A percentile compares a stretch with the other conserved stretches of the same genome.
These are phyloP conservation scores for Polymyxa betae DNA, from an alignment of 208 protist genomes.

Conservation along the genomic window DNA sequence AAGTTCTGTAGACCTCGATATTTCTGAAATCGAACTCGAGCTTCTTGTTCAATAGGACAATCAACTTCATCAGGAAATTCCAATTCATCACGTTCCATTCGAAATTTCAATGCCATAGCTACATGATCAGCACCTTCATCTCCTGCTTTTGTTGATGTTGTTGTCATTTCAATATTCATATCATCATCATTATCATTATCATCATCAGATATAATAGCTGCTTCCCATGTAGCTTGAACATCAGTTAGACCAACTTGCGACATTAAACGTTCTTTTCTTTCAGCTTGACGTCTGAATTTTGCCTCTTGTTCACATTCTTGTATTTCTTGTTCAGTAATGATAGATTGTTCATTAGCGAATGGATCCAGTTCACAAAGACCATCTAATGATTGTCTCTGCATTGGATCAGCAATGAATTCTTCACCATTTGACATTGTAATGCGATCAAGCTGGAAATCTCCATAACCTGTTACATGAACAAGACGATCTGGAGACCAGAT, in stretches of 20 bases:
- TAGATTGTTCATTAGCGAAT: constrained; percentile 7
- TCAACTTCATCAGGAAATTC: constrained; percentile 85
- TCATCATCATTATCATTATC: constrained; percentile 5
- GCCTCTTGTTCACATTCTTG: background rate
- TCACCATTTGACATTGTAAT: background rate
- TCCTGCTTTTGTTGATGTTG: background rate
- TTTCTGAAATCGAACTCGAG: constrained; percentile 75
- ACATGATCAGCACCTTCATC: constrained; percentile 41
- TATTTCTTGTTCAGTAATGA: constrained; percentile 46
- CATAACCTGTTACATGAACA: constrained; percentile 35
- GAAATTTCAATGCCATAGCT: constrained; percentile 34
- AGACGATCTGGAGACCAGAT: background rate
- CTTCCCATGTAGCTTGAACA: background rate
- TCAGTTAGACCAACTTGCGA: background rate
- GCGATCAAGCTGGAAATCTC: constrained; percentile 23
- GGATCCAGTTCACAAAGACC: constrained; percentile 1
- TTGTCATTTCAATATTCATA: background rate
- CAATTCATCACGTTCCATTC: constrained; percentile 71
- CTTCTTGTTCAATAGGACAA: constrained; percentile 68
- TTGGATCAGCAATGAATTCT: background rate
- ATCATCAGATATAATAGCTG: background rate
- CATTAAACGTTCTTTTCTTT: constrained; percentile 7
- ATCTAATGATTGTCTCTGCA: background rate
- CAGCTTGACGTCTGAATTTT: background rate
- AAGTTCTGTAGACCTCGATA: constrained; percentile 76